Base-by-base conservation (phyloP, 2,329 filamentous ascomycete species). In the Clonostachys chloroleuca region DNA sequence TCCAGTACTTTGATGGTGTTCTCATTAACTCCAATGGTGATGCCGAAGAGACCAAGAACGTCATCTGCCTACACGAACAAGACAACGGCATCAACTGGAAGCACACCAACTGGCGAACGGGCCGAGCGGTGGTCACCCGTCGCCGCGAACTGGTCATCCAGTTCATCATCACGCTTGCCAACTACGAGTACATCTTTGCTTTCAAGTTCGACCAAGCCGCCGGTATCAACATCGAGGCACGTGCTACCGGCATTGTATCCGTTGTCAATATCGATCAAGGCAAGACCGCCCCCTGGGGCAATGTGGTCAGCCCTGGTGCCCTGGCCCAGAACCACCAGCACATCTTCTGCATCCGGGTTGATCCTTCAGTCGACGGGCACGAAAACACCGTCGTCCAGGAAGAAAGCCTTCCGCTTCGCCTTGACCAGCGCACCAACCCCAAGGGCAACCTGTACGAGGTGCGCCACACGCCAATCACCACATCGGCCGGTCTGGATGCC, bases 311-410 rank as follows among this genome's bases (percentile, higher is more conserved):
- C 8, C 74, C 77, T 0, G 83, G 83, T 0, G 76, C 79, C 0
- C 63, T 86, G 5, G 83, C 82, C 0, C 80, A 81, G 45, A 83
- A 85, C 59, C 83, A 86, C 55, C 83, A 87, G 58, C 83, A 87
- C 63, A 72, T 87, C 46, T 86, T 87, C 59, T 76, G 72, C 24
- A 59, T 81, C 37, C 74, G 82, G 5, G 76, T 86, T 34, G 82
- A 86, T 54, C 80, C 82, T 0, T 76, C 78, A 24, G 68, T 86
- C 41, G 81, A 85, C 56, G 81, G 82, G 2, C 67, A 75, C 49
- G 60, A 65, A 1, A 86, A 86, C 57, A 79, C 79, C 0, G 64
- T 84, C 2, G 59, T 69, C 0, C 60, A 68, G 7, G 65, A 71
- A 34, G 69, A 73, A 33, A 64, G 63, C 13, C 52, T 65, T 4